Evolutionary conservation across 345 rosid genomes (phyloP).

Genomic region (Physaria fendleri): DNA sequence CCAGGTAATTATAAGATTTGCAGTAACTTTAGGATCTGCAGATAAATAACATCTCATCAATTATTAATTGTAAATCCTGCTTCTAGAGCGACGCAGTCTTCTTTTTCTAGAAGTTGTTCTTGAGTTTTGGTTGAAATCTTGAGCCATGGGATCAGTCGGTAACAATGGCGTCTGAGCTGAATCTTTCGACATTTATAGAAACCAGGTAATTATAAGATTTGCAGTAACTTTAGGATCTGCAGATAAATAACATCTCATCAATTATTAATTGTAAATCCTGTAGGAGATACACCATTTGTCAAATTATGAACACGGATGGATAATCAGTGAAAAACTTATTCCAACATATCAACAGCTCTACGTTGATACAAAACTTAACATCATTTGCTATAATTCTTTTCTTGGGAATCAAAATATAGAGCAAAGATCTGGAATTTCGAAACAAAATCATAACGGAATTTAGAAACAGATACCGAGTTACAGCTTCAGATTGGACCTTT

Average conservation of each 20-base stretch:
- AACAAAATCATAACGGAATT: neutral
- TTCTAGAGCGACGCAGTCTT: constrained; percentile 51
- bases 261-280: neutral
- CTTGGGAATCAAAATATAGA: neutral
- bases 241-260: neutral
- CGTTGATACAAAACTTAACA: neutral
- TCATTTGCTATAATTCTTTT: neutral
- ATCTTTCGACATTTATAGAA: constrained; percentile 42
- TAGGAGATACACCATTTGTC: neutral
- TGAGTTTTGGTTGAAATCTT: constrained; percentile 19
- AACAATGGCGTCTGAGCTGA: constrained; percentile 47
- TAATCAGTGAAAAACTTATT: neutral
- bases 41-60: neutral
- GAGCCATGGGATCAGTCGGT: constrained; percentile 31
- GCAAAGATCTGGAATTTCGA: neutral
- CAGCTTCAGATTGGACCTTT: neutral
- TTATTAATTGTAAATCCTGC: constrained; percentile 14
- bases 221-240: neutral
- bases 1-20: neutral
- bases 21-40: neutral
- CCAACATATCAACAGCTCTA: neutral
- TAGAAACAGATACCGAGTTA: neutral
- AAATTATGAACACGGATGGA: neutral
- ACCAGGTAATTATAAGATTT: neutral
- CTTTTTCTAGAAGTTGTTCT: constrained; percentile 32